These are phyloP conservation scores for Leucoagaricus sp. DNA, from an alignment of 1,284 basidiomycete species.

Conservation along the genomic window DNA sequence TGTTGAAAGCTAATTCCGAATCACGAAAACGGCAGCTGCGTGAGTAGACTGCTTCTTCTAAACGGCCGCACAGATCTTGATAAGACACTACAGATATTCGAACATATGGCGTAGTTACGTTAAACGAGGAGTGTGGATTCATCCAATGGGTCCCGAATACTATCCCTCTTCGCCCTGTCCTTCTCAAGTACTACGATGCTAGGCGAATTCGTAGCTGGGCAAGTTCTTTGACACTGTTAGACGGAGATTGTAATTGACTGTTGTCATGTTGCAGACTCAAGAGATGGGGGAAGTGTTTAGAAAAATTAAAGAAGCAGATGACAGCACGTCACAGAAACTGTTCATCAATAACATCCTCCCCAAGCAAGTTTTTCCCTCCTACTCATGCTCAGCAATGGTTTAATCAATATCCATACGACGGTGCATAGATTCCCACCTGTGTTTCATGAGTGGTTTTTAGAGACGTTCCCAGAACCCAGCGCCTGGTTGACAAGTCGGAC, in stretches of 20 bases:
- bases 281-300: slow-evolving; percentile 61
- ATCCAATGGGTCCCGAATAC: slow-evolving; percentile 99
- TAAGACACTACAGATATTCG: slow-evolving; percentile 70
- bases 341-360: slow-evolving; percentile 68
- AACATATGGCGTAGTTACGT: slow-evolving; percentile 94
- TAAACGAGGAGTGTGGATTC: slow-evolving; percentile 97
- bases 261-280: slow-evolving; percentile 25
- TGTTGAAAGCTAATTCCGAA: slow-evolving; percentile 92
- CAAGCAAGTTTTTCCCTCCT: slow-evolving; percentile 44
- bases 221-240: slow-evolving; percentile 24
- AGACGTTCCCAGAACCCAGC: slow-evolving; percentile 95
- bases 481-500: slow-evolving; percentile 92
- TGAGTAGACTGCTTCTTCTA: slow-evolving; percentile 39
- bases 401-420: slow-evolving; percentile 48
- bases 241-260: not conserved
- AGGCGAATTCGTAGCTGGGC: slow-evolving; percentile 68
- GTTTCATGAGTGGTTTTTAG: slow-evolving; percentile 97
- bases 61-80: not conserved
- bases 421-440: slow-evolving; percentile 72
- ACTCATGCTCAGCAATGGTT: slow-evolving; percentile 22
- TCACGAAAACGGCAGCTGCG: slow-evolving; percentile 88
- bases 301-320: slow-evolving; percentile 53
- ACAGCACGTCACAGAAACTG: slow-evolving; percentile 55
- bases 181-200: slow-evolving; percentile 75
- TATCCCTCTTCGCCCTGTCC: slow-evolving; percentile 79